phyloP scores from a whole-genome alignment of 768 basidiomycete species.

The Russula compacta region DNA sequence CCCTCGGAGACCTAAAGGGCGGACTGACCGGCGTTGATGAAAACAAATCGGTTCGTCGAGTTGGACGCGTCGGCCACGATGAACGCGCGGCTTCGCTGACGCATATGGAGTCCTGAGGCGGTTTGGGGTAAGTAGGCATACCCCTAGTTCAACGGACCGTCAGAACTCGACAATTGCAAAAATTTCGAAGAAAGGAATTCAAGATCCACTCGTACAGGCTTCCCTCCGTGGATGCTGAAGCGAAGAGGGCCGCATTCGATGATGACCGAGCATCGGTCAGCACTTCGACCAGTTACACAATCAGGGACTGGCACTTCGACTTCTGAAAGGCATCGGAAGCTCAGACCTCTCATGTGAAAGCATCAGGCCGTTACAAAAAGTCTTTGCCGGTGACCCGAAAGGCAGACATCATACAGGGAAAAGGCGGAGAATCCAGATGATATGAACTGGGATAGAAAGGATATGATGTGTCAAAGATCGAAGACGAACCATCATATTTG shows the following conservation, averaged over 20 bases:
- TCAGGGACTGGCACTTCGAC: neutral
- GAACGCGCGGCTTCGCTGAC: slow-evolving; percentile 68
- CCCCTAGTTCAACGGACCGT: slow-evolving; percentile 34
- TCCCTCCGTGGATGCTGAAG: neutral
- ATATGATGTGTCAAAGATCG: neutral
- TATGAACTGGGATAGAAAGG: neutral
- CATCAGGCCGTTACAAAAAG: neutral
- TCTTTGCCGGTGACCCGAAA: neutral
- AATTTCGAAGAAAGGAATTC: neutral
- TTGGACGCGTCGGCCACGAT: slow-evolving; percentile 56
- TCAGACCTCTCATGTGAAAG: neutral
- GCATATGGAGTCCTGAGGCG: slow-evolving; percentile 70
- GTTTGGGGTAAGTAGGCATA: slow-evolving; percentile 59
- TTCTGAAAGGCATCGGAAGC: neutral
- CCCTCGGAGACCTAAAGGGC: neutral
- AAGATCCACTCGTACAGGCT: neutral
- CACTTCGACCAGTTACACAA: neutral
- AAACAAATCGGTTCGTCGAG: slow-evolving; percentile 53
- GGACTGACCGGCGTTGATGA: slow-evolving; percentile 60
- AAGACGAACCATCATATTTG: slow-evolving; percentile 63
- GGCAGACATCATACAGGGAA: neutral
- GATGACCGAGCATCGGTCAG: neutral
- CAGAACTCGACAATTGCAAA: neutral
- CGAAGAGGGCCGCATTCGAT: neutral
- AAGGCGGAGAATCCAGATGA: neutral